These are phyloP conservation scores for Gonapodya prolifera DNA, from an alignment of 192 early-diverging fungal species.

Conservation along the genomic window DNA sequence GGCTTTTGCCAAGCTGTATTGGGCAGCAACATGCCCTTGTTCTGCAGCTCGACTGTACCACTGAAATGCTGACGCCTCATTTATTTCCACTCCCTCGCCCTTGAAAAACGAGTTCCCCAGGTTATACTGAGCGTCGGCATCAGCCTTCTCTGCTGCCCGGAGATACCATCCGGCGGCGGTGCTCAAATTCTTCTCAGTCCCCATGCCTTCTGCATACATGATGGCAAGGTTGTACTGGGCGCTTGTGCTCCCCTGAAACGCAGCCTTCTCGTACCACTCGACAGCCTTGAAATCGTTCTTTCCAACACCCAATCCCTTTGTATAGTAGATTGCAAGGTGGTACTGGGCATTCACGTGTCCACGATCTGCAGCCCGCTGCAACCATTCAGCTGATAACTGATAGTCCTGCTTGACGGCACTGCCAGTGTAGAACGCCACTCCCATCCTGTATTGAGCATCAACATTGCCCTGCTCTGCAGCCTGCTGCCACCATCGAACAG, in stretches of 20 bases:
- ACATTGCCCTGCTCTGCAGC: background rate
- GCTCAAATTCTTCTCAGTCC: background rate
- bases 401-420: background rate
- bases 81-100: background rate
- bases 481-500: background rate
- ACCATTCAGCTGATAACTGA: background rate
- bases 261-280: background rate
- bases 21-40: slow-evolving; percentile 26
- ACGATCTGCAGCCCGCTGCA: background rate
- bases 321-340: background rate
- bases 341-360: background rate
- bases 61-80: background rate
- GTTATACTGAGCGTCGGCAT: background rate
- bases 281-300: background rate
- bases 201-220: background rate
- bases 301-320: background rate
- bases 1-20: slow-evolving; percentile 80
- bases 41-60: background rate
- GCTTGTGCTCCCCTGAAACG: background rate
- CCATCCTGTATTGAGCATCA: background rate
- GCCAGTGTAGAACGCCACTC: background rate
- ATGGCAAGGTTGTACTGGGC: background rate
- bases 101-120: background rate
- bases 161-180: background rate
- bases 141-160: background rate